Base-by-base conservation (phyloP, 176 grass and related monocot genomes). In the Oryza coarctata region DNA sequence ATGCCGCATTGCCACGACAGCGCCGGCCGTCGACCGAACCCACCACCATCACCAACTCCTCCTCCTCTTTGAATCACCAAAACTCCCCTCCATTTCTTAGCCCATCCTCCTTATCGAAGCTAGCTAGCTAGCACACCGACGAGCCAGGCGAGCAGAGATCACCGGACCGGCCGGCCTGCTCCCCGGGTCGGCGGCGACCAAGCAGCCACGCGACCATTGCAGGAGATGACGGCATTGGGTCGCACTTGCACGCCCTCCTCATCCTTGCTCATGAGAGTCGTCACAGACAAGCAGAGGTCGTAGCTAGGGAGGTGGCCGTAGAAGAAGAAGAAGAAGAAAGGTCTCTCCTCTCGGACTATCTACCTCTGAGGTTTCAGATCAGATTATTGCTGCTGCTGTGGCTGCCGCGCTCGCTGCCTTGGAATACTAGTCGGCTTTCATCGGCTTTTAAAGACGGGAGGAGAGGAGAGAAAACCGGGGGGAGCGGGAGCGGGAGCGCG, bases 1-100 rank as follows among this genome's bases (percentile, higher is more conserved):
- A 97, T 90, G 94, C 94, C 94, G 73, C 84, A 55, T 55, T 55
- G 50, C 47, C 8, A n/a, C 32, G 1, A 1, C 32, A 4, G 32
- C 49, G 49, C 49, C 49, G 49, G 7, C 32, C 65, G 87, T 70
- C 43, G 50, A 60, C 50, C 61, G 74, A 79, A 22, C 76, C 43
- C 36, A 75, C 65, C 62, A 32, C 52, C 60, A 52, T 35, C 39
- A 52, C 44, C 44, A 47, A 10, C 44, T 20, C 60, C 61, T 61
- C 25, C 40, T 66, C 14, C 15, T 41, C 32, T 13, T 47, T 4
- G 49, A 52, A 55, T 30, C 87, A 62, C 38, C 82, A 23, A 75
- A 67, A 68, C 65, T 26, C 71, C 45, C 71, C 73, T 50, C 71
- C 38, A 8, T 81, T 52, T 71, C 18, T 18, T 18, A 13, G 67